Evolutionary conservation across 2,329 filamentous ascomycete genomes (phyloP).

Genomic region (Neobulgaria alba): DNA sequence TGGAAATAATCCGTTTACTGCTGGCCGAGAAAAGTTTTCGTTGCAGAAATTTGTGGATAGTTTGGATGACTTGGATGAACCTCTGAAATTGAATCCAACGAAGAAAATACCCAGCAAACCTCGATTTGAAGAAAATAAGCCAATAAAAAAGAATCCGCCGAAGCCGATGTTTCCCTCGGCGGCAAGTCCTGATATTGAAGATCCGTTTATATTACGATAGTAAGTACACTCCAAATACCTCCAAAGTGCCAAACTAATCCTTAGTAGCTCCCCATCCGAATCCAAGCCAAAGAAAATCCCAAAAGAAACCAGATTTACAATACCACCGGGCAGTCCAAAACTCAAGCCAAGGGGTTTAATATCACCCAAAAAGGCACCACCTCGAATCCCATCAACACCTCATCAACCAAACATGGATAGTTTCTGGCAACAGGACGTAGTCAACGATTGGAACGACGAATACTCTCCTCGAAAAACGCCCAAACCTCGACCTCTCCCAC

Average conservation of each 20-base stretch:
- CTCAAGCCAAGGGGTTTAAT: slow-evolving; percentile 14
- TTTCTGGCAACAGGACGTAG: slow-evolving; percentile 51
- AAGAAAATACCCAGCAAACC: background rate
- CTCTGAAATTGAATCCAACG: no score
- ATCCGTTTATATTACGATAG: slow-evolving; percentile 19
- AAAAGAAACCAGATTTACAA: slow-evolving; percentile 17
- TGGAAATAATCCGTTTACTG: slow-evolving; percentile 1
- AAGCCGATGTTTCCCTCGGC: no score
- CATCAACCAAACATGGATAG: slow-evolving; percentile 45
- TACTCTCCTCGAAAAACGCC: slow-evolving; percentile 43
- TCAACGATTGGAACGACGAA: slow-evolving; percentile 57
- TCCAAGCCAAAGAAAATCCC: slow-evolving; percentile 14
- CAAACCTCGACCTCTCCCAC: slow-evolving; percentile 18
- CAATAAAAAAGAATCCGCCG: no score
- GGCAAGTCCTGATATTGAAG: slow-evolving; percentile 16
- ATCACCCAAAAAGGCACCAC: slow-evolving; percentile 25
- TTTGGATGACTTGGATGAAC: no score
- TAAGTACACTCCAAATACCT: slow-evolving; percentile 9
- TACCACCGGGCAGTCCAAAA: slow-evolving; percentile 24
- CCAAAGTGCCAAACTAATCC: slow-evolving; percentile 4
- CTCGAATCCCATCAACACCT: slow-evolving; percentile 43
- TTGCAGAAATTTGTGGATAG: no score
- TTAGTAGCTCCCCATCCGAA: slow-evolving; percentile 18
- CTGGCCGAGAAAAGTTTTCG: background rate
- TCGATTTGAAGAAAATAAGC: no score